Conservation (phyloP, 305 asterid genomes). For the Fraxinus xanthoxyloides region DNA sequence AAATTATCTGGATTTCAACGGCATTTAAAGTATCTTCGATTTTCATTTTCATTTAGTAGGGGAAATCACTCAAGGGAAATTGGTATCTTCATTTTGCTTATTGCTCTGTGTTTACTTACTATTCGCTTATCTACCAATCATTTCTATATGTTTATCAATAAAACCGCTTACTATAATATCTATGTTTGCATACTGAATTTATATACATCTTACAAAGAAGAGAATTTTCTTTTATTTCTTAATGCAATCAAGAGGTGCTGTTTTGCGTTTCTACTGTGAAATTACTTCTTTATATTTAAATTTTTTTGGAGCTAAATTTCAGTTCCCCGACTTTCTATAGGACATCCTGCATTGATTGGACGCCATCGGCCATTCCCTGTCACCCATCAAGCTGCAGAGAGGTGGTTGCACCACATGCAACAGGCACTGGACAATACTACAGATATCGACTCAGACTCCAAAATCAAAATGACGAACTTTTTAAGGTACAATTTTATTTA, state of each 20-base stretch:
- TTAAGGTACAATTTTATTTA: slow-evolving; percentile 53
- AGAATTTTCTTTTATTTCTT: neutral
- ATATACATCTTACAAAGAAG: neutral
- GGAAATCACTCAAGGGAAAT: neutral
- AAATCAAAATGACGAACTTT: slow-evolving; percentile 73
- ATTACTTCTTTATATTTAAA: neutral
- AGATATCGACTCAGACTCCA: slow-evolving; percentile 73
- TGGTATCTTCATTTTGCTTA: neutral
- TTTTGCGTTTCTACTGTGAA: neutral
- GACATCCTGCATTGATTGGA: slow-evolving; percentile 93
- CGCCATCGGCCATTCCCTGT: slow-evolving; percentile 96
- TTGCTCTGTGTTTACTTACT: neutral
- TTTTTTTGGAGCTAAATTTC: slow-evolving; percentile 7
- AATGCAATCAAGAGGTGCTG: neutral
- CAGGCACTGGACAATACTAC: slow-evolving; percentile 61
- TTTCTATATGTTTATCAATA: neutral
- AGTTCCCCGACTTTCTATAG: slow-evolving; percentile 35
- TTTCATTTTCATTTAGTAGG: neutral
- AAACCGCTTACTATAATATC: neutral
- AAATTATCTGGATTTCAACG: neutral
- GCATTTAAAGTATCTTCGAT: neutral
- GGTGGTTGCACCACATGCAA: slow-evolving; percentile 97
- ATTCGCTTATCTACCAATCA: neutral
- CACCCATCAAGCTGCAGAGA: slow-evolving; percentile 84
- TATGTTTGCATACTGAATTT: neutral